Evolutionary conservation across 179 eudicot species (phyloP), one percentile per base, ranked within the genome.

Genomic region (Carnegiea gigantea): DNA sequence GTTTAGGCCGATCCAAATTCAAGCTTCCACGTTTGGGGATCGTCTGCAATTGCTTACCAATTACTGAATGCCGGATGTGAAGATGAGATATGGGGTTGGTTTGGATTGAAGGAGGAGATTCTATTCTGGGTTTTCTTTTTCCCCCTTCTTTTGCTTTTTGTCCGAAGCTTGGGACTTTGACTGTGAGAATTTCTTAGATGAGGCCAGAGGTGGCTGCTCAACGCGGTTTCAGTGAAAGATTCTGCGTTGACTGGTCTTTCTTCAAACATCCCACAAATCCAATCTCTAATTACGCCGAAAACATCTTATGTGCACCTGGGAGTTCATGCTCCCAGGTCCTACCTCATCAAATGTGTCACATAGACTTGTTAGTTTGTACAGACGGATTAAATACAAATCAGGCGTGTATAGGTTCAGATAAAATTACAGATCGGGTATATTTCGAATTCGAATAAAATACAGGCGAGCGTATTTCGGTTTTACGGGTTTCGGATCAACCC

Each of bases 191-290:
- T 73, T 79, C 48, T 38, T 46, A 57, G 70, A 46, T 54, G 30
- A 20, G 59, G 12, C 15, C 9, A 2, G 21, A 44, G 81, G 28
- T 82, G 88, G 81, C 81, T 75, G 62, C 67, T 86, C 49, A 36
- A 86, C 90, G 89, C 92, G 89, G 81, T 85, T 81, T 83, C 70
- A 54, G 75, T 82, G 59, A 30, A 68, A 78, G 79, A 81, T 87
- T 84, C 80, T 68, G 44, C 40, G 89, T 86, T 89, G 92, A 90
- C 91, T 79, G 84, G 86, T 84, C 88, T 71, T 68, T 77, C 30
- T 77, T 77, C 82, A 84, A 81, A 67, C 46, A 20, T 0, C 6
- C 44, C 44, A 6, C 44, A 40, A 7, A 40, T 40, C 36, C 36
- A 33, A 33, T 33, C 36, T 33, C 1, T 1, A 33, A 33, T 33